Evolutionary conservation across 2,329 filamentous ascomycete species (phyloP).

Genomic region (Beauveria medogensis): DNA sequence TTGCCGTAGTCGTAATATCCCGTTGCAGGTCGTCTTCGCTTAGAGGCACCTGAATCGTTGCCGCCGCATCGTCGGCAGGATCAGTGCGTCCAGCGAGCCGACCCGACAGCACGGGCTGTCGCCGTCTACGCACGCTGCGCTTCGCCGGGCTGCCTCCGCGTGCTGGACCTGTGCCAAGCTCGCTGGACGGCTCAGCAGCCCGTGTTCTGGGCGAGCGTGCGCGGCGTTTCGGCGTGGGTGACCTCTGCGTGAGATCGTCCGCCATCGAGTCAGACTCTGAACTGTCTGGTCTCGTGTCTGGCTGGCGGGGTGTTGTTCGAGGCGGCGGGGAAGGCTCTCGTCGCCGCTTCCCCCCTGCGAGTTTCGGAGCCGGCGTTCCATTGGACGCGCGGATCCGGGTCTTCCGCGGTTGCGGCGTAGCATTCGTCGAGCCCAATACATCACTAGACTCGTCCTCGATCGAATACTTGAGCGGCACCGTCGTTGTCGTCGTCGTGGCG

Average conservation of each 20-base stretch:
- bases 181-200: slow-evolving; percentile 20
- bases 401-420: slow-evolving; percentile 33
- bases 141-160: slow-evolving; percentile 13
- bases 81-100: slow-evolving; percentile 21
- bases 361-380: slow-evolving; percentile 40
- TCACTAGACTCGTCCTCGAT: slow-evolving; percentile 26
- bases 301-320: slow-evolving; percentile 25
- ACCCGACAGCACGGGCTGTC: slow-evolving; percentile 19
- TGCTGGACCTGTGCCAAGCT: slow-evolving; percentile 15
- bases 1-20: slow-evolving; percentile 18
- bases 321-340: slow-evolving; percentile 35
- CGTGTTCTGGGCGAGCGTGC: slow-evolving; percentile 12
- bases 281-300: slow-evolving; percentile 22
- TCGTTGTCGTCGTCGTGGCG: slow-evolving; percentile 44
- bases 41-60: slow-evolving; percentile 14
- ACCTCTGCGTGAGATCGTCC: not conserved
- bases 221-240: slow-evolving; percentile 11
- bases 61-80: slow-evolving; percentile 11
- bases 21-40: slow-evolving; percentile 24
- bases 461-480: slow-evolving; percentile 41
- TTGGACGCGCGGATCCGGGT: slow-evolving; percentile 42
- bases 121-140: slow-evolving; percentile 14
- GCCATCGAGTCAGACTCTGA: slow-evolving; percentile 6
- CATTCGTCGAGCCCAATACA: slow-evolving; percentile 25
- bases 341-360: slow-evolving; percentile 34